Evolutionary conservation across 805 yeast genomes (phyloP), one percentile per base, ranked within the genome.

Genomic region (Nakazawaea anatomiae): DNA sequence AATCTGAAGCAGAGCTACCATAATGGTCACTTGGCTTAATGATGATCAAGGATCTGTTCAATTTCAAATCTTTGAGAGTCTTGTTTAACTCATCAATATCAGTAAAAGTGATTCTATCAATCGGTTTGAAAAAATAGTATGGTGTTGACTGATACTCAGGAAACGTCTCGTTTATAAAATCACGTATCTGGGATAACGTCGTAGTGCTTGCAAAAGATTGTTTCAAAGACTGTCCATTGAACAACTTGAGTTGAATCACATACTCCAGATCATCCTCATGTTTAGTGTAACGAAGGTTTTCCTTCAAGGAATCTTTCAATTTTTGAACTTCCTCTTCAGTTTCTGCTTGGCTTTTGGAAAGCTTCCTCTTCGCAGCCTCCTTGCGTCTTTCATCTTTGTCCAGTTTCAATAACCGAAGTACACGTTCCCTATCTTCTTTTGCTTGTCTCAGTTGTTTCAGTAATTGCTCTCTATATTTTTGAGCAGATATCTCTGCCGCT

Each of bases 1-100:
- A 9, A 32, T 39, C 52, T 36, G 28, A 34, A 6, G 44, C 25
- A 6, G 52, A 35, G 12, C 53, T 9, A 2, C 55, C 54, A 18
- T 43, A 44, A 36, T 47, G 54, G 46, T 66, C 69, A 3, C 62
- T 41, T 4, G 94, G 91, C 60, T 87, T 86, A 55, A 90, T 69
- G 28, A 88, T 82, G 45, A 90, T 65, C 0, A 86, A 88, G 9
- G 95, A 83, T 52, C 95, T 73, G 12, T 79, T 74, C 47, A 90
- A 68, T 27, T 80, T 82, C 50, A 90, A 69, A 4, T 71, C 75
- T 29, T 62, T 62, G 39, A 90, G 68, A 3, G 81, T 67, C 52
- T 67, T 58, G 42, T 58, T 67, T 51, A 74, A 73, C 57, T 89
- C 92, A 46, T 85, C 86, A 0, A 80, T 76, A 4, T 74, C 76